Percentiles rank a stretch among this genome's conserved stretches.
Conservation (phyloP, 2,329 filamentous ascomycete genomes). For the Colletotrichum phormii region DNA sequence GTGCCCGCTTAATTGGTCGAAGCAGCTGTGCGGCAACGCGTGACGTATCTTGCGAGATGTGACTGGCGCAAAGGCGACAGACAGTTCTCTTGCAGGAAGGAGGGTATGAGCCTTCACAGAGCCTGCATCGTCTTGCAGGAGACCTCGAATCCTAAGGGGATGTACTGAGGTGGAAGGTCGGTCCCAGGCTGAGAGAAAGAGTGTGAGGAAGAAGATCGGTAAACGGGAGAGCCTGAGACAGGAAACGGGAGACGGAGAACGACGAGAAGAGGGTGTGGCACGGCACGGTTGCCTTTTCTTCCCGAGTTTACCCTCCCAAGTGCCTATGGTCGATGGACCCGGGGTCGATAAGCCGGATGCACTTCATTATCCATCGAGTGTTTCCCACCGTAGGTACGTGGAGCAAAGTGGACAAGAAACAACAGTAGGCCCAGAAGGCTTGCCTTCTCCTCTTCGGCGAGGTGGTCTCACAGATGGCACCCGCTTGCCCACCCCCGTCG, state of each 20-base stretch:
- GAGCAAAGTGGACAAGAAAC: conserved; percentile 17
- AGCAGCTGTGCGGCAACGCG: conserved; percentile 24
- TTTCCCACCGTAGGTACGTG: conserved; percentile 28
- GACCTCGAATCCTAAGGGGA: conserved; percentile 9
- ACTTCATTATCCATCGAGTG: conserved; percentile 7
- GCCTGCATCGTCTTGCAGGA: conserved; percentile 29
- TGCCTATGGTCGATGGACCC: background rate
- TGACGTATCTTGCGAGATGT: conserved; percentile 31
- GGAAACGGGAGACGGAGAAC: conserved; percentile 17
- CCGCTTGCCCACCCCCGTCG: background rate
- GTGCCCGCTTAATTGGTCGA: conserved; percentile 27
- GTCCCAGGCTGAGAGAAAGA: conserved; percentile 12
- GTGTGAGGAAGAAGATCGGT: conserved; percentile 13
- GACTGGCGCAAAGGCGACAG: conserved; percentile 23
- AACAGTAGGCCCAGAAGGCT: background rate
- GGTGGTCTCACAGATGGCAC: conserved; percentile 14
- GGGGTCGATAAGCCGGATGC: conserved; percentile 24
- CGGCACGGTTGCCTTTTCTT: conserved; percentile 22
- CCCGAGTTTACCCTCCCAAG: conserved; percentile 18
- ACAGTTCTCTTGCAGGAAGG: conserved; percentile 14
- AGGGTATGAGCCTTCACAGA: conserved; percentile 27
- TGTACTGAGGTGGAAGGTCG: background rate
- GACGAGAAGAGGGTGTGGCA: conserved; percentile 32
- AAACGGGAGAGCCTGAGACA: conserved; percentile 10
- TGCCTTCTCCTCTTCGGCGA: background rate